These are phyloP conservation scores for Heliamphora pulchella DNA, from an alignment of 179 eudicot species.

Conservation along the genomic window DNA sequence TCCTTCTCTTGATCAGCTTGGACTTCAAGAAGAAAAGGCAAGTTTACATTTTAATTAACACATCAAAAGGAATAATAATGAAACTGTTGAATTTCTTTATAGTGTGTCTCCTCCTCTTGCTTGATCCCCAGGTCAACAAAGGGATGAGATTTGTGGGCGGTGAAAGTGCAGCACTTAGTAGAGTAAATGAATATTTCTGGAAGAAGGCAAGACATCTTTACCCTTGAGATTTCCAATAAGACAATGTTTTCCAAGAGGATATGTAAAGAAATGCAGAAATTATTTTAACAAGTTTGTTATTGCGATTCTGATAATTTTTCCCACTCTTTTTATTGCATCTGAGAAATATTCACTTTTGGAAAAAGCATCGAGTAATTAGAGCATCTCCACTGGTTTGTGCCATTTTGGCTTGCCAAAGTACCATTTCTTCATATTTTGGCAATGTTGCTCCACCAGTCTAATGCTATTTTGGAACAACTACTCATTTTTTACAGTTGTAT, in stretches of 20 bases:
- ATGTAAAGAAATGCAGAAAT: background rate
- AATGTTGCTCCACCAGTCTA: too few relatives aligned
- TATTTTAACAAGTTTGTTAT: background rate
- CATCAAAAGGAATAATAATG: background rate
- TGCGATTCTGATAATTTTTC: background rate
- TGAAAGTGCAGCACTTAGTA: conserved; percentile 71
- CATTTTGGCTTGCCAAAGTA: too few relatives aligned
- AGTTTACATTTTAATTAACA: conserved; percentile 4
- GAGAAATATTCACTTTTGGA: background rate
- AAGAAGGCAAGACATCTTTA: conserved; percentile 48
- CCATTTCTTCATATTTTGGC: too few relatives aligned
- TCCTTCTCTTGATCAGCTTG: conserved; percentile 54
- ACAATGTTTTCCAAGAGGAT: background rate
- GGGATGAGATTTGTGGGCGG: conserved; percentile 76
- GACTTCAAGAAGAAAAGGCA: conserved; percentile 53
- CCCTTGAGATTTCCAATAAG: background rate
- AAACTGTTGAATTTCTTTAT: background rate
- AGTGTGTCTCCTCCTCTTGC: conserved; percentile 6
- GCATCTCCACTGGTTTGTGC: too few relatives aligned
- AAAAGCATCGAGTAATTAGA: background rate
- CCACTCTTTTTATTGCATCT: background rate
- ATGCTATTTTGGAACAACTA: too few relatives aligned
- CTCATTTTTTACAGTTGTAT: too few relatives aligned
- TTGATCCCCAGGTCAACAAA: conserved; percentile 43
- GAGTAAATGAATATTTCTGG: conserved; percentile 89